These are phyloP conservation scores for Annona cherimola DNA, from an alignment of 164 flowering plant genomes.

Conservation along the genomic window DNA sequence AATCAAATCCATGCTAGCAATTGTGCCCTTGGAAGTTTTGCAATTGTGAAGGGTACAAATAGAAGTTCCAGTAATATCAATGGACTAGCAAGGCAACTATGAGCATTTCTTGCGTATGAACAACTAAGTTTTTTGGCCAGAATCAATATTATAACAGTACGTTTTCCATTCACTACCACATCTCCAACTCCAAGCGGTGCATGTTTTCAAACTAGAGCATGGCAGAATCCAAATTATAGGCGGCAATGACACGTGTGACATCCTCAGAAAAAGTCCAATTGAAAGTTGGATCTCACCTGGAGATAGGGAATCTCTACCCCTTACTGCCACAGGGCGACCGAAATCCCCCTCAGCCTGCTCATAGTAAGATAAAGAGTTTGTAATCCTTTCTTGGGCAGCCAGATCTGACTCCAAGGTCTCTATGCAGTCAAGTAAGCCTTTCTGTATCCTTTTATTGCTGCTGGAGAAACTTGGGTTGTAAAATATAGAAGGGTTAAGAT, in stretches of 20 bases:
- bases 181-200: no score
- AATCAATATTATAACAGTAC: no score
- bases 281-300: constrained; percentile 26
- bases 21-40: no score
- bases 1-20: no score
- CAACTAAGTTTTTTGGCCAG: no score
- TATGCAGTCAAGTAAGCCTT: constrained; percentile 42
- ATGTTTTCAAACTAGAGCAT: no score
- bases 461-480: constrained; percentile 26
- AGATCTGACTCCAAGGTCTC: constrained; percentile 36
- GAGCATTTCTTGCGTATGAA: no score
- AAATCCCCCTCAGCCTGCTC: constrained; percentile 42
- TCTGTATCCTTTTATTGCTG: constrained; percentile 26
- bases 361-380: constrained; percentile 28
- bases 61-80: no score
- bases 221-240: no score
- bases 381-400: constrained; percentile 33
- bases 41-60: no score
- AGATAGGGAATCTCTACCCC: constrained; percentile 31
- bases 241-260: neutral
- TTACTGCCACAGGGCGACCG: constrained; percentile 34
- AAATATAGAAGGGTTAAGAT: constrained; percentile 37
- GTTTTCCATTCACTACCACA: no score
- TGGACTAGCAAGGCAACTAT: no score
- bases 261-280: neutral